phyloP scores from a whole-genome alignment of 768 basidiomycete genomes.

The Hygrophorus russula region DNA sequence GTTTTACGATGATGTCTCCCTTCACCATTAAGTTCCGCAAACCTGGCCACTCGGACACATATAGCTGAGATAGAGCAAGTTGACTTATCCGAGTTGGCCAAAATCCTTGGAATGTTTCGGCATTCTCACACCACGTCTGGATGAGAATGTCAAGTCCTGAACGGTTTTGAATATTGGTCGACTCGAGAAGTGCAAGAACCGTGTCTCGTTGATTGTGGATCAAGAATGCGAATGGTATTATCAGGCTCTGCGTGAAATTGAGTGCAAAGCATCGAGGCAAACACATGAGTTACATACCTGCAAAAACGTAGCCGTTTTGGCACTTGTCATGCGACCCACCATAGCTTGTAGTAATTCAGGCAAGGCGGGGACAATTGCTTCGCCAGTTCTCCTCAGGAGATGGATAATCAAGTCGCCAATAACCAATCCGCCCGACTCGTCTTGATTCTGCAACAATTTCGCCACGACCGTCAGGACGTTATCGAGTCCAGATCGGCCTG shows the following conservation, averaged over 20 bases:
- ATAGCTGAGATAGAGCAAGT: slow-evolving; percentile 69
- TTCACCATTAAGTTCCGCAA: slow-evolving; percentile 68
- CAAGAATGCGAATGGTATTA: slow-evolving; percentile 90
- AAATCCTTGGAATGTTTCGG: slow-evolving; percentile 88
- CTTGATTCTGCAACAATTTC: slow-evolving; percentile 62
- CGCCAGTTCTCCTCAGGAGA: slow-evolving; percentile 73
- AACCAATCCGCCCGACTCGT: slow-evolving; percentile 87
- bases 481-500: slow-evolving; percentile 66
- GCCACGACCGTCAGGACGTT: slow-evolving; percentile 68
- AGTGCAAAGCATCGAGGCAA: background rate
- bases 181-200: slow-evolving; percentile 68
- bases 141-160: slow-evolving; percentile 81
- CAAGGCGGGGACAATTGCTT: slow-evolving; percentile 71
- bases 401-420: slow-evolving; percentile 95
- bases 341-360: slow-evolving; percentile 83
- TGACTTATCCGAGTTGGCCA: slow-evolving; percentile 87
- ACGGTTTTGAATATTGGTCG: slow-evolving; percentile 45
- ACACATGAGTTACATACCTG: slow-evolving; percentile 40
- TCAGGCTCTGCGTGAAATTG: slow-evolving; percentile 49
- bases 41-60: slow-evolving; percentile 51
- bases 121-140: slow-evolving; percentile 90
- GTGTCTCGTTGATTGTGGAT: slow-evolving; percentile 79
- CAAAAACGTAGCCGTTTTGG: slow-evolving; percentile 84
- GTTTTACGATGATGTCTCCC: slow-evolving; percentile 82
- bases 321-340: slow-evolving; percentile 67